These are phyloP conservation scores for Eimeria praecox DNA, from an alignment of 169 alveolate species.

Conservation along the genomic window DNA sequence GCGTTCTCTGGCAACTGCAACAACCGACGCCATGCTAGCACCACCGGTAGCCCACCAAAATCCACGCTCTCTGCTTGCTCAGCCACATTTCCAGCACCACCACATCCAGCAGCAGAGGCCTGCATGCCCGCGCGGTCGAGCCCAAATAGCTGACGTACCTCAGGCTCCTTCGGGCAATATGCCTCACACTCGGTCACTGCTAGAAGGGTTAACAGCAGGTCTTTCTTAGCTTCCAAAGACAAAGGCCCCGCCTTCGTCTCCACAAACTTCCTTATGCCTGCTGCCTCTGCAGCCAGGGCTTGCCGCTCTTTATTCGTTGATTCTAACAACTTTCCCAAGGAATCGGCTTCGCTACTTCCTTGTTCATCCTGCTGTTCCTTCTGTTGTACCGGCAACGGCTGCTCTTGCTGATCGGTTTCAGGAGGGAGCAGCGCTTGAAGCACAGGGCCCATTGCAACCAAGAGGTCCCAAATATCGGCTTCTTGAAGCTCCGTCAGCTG, in stretches of 20 bases:
- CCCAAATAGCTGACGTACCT: slow-evolving; percentile 37
- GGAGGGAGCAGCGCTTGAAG: slow-evolving; percentile 50
- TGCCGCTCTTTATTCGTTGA: slow-evolving; percentile 5
- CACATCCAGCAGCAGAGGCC: slow-evolving; percentile 20
- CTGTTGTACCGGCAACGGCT: neutral
- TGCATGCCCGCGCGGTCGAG: neutral
- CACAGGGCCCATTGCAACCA: slow-evolving; percentile 44
- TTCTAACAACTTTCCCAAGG: neutral
- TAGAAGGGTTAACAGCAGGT: slow-evolving; percentile 61
- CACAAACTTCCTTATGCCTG: slow-evolving; percentile 13
- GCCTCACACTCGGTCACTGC: slow-evolving; percentile 68
- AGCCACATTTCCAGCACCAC: neutral
- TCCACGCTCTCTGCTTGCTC: neutral
- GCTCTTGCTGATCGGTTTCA: neutral
- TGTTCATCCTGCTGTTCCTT: neutral
- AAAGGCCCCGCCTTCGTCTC: slow-evolving; percentile 31
- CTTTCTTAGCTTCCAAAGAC: slow-evolving; percentile 28
- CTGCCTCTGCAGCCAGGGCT: slow-evolving; percentile 55
- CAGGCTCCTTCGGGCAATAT: slow-evolving; percentile 44
- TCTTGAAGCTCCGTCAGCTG: neutral
- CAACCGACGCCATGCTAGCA: slow-evolving; percentile 67
- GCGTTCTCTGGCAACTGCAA: slow-evolving; percentile 72
- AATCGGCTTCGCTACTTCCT: neutral
- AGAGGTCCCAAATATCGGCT: slow-evolving; percentile 36
- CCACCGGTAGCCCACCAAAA: slow-evolving; percentile 45